These are phyloP conservation scores for Penicillium tannophilum DNA, from an alignment of 495 filamentous ascomycete genomes.

Conservation along the genomic window DNA sequence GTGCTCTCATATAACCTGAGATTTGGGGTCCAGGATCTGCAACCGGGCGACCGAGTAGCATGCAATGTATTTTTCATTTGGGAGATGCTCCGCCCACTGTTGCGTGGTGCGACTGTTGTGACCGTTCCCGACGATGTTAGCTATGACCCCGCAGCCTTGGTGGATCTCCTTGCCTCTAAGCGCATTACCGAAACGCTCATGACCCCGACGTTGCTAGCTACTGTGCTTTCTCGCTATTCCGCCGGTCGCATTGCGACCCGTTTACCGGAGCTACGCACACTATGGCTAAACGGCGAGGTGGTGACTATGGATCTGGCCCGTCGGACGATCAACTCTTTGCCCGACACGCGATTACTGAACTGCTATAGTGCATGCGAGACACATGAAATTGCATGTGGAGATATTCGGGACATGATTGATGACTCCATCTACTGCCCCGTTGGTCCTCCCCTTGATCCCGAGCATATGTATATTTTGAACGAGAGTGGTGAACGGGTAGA, in stretches of 20 bases:
- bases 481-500: constrained; percentile 58
- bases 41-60: constrained; percentile 66
- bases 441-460: constrained; percentile 58
- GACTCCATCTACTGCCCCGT: constrained; percentile 60
- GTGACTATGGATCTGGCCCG: constrained; percentile 68
- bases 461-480: constrained; percentile 63
- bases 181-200: constrained; percentile 69
- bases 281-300: constrained; percentile 74
- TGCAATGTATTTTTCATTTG: constrained; percentile 78
- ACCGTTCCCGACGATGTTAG: constrained; percentile 67
- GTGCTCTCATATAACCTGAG: constrained; percentile 66
- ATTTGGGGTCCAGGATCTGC: constrained; percentile 61
- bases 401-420: constrained; percentile 63
- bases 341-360: constrained; percentile 65
- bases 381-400: constrained; percentile 71
- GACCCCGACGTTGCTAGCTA: constrained; percentile 71
- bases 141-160: constrained; percentile 66
- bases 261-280: constrained; percentile 58
- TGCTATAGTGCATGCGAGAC: constrained; percentile 74
- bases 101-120: constrained; percentile 68
- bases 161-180: constrained; percentile 60
- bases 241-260: constrained; percentile 48
- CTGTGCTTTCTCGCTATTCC: constrained; percentile 61
- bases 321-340: constrained; percentile 60
- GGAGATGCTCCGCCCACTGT: constrained; percentile 71